These are phyloP conservation scores for Epichloe sylvatica DNA, from an alignment of 2,329 filamentous ascomycete genomes.

Conservation along the genomic window DNA sequence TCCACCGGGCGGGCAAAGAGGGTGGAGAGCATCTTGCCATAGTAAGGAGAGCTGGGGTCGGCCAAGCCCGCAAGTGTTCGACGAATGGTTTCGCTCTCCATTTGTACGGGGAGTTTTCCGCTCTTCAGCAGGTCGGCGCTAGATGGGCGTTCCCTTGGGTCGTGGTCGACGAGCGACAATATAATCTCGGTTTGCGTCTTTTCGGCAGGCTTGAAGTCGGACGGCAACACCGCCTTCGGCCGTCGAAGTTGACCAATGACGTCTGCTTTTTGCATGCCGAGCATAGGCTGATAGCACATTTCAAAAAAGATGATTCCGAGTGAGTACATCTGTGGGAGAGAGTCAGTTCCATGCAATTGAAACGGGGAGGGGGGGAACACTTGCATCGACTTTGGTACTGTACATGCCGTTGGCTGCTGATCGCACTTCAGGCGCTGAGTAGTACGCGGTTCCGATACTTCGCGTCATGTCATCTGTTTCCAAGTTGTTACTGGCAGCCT, in stretches of 20 bases:
- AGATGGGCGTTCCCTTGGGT: slow-evolving; percentile 68
- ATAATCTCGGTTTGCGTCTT: slow-evolving; percentile 71
- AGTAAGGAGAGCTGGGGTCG: slow-evolving; percentile 74
- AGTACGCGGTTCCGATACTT: slow-evolving; percentile 67
- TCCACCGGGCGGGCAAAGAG: slow-evolving; percentile 66
- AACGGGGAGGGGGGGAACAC: slow-evolving; percentile 16
- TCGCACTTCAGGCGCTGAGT: slow-evolving; percentile 83
- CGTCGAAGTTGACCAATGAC: slow-evolving; percentile 56
- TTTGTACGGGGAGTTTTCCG: slow-evolving; percentile 75
- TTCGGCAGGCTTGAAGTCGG: slow-evolving; percentile 54
- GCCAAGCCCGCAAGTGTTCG: slow-evolving; percentile 68
- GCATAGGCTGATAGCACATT: slow-evolving; percentile 66
- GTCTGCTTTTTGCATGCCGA: slow-evolving; percentile 51
- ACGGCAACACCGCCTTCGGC: slow-evolving; percentile 53
- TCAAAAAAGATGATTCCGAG: slow-evolving; percentile 99
- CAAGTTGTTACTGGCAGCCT: slow-evolving; percentile 24
- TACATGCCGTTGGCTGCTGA: slow-evolving; percentile 64
- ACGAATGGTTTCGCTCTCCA: slow-evolving; percentile 83
- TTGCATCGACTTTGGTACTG: slow-evolving; percentile 80
- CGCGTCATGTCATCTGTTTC: slow-evolving; percentile 53
- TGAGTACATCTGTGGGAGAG: slow-evolving; percentile 65
- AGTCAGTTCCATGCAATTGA: background rate
- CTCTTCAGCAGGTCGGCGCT: slow-evolving; percentile 71
- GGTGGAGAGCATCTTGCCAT: slow-evolving; percentile 75
- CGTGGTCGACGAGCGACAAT: slow-evolving; percentile 64